Conservation (phyloP, 345 rosid genomes). For the Cardamine occulta region DNA sequence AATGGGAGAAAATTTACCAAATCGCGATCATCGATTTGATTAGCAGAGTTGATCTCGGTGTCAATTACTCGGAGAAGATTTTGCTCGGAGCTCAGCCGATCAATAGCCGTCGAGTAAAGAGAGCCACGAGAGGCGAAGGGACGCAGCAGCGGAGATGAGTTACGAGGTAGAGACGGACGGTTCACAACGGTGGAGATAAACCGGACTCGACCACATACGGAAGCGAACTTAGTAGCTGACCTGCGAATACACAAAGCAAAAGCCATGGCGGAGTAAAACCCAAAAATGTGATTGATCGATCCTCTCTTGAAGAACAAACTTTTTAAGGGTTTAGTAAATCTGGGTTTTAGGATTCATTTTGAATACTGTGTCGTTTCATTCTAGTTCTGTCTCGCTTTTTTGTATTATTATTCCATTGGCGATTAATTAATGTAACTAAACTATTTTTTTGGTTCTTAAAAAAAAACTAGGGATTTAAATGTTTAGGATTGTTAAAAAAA, state of each 20-base stretch:
- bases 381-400: too few relatives aligned
- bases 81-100: constrained; percentile 54
- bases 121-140: constrained; percentile 31
- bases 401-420: too few relatives aligned
- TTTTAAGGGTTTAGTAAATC: neutral
- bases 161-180: constrained; percentile 34
- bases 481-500: neutral
- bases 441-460: too few relatives aligned
- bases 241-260: constrained; percentile 26
- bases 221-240: constrained; percentile 31
- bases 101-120: constrained; percentile 54
- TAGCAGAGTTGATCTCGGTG: constrained; percentile 64
- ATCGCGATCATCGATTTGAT: constrained; percentile 54
- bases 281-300: neutral
- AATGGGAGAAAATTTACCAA: constrained; percentile 37
- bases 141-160: constrained; percentile 24
- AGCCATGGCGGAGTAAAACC: constrained; percentile 12
- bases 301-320: neutral
- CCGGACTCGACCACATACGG: constrained; percentile 36
- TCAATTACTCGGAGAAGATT: constrained; percentile 62
- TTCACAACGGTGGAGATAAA: constrained; percentile 48
- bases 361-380: too few relatives aligned
- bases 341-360: neutral
- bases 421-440: too few relatives aligned
- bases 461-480: neutral